Conservation (phyloP, 768 basidiomycete species). For the Tricholoma furcatifolium region DNA sequence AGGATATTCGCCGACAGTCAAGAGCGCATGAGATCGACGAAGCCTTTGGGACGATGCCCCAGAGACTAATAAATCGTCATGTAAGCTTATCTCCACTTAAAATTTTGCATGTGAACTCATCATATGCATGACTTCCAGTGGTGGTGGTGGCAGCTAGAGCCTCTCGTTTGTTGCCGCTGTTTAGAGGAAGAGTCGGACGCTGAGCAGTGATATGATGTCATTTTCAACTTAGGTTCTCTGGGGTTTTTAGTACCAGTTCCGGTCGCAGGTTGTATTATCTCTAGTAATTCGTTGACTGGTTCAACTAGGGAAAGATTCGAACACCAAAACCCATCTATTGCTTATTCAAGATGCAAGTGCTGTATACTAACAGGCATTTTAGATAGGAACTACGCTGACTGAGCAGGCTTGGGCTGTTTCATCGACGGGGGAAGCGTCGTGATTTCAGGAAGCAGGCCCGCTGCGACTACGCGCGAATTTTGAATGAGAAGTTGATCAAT, state of each 20-base stretch:
- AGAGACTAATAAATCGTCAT: slow-evolving; percentile 64
- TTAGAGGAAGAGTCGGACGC: slow-evolving; percentile 56
- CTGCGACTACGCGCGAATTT: slow-evolving; percentile 75
- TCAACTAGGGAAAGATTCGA: too few species aligned
- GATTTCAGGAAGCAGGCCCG: slow-evolving; percentile 76
- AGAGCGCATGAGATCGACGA: slow-evolving; percentile 52
- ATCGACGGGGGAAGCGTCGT: slow-evolving; percentile 92
- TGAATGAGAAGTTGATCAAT: slow-evolving; percentile 94
- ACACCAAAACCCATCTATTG: too few species aligned
- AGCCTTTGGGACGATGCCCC: slow-evolving; percentile 67
- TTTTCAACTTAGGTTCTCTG: background rate
- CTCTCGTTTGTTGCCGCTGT: slow-evolving; percentile 62
- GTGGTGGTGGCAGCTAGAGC: slow-evolving; percentile 82
- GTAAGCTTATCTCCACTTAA: slow-evolving; percentile 40
- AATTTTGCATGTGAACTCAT: background rate
- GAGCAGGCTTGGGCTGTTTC: slow-evolving; percentile 56
- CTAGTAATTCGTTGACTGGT: background rate
- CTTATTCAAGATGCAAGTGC: too few species aligned
- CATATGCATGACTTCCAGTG: slow-evolving; percentile 44
- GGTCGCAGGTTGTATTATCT: background rate
- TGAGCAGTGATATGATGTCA: slow-evolving; percentile 27
- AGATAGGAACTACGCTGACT: background rate
- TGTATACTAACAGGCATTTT: background rate
- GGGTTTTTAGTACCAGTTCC: background rate
- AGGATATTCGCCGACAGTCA: slow-evolving; percentile 33